Conservation (phyloP, 2,329 filamentous ascomycete species). For the Chlorencoelia australis region DNA sequence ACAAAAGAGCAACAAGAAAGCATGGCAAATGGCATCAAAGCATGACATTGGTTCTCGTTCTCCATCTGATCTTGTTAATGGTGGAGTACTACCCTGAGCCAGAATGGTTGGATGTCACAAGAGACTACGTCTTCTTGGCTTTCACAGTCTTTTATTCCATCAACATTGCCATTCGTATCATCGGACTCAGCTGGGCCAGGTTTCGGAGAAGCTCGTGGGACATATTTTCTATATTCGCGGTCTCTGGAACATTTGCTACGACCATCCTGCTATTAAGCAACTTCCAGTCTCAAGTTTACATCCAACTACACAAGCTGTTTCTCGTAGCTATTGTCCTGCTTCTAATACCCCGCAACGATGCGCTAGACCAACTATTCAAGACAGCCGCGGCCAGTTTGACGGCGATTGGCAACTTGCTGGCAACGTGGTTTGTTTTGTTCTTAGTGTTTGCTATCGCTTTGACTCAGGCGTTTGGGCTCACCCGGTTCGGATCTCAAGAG, state of each 20-base stretch:
- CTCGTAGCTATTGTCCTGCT: slow-evolving; percentile 82
- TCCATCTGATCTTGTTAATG: slow-evolving; percentile 76
- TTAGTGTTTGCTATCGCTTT: slow-evolving; percentile 92
- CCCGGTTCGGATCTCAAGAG: slow-evolving; percentile 68
- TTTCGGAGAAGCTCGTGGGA: slow-evolving; percentile 95
- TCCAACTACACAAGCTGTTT: slow-evolving; percentile 86
- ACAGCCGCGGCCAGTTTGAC: slow-evolving; percentile 90
- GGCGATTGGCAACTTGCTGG: slow-evolving; percentile 81
- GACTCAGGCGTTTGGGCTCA: slow-evolving; percentile 92
- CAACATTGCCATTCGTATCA: slow-evolving; percentile 75
- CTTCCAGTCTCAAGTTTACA: slow-evolving; percentile 48
- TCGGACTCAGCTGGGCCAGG: slow-evolving; percentile 83
- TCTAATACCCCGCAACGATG: slow-evolving; percentile 91
- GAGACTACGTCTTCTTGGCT: slow-evolving; percentile 68
- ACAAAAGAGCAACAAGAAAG: slow-evolving; percentile 88
- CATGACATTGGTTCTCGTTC: slow-evolving; percentile 67
- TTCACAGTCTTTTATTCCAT: slow-evolving; percentile 75
- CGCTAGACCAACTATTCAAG: slow-evolving; percentile 96
- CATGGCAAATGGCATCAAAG: slow-evolving; percentile 82
- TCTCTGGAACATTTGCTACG: slow-evolving; percentile 72
- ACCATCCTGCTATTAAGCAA: slow-evolving; percentile 64
- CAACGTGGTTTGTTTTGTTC: slow-evolving; percentile 96
- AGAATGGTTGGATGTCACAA: slow-evolving; percentile 54
- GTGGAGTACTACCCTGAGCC: slow-evolving; percentile 77
- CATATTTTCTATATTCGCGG: slow-evolving; percentile 71